Percentiles rank a stretch among this genome's conserved stretches.
Evolutionary conservation across 805 yeast species (phyloP).

Genomic region (Starmera amethionina): DNA sequence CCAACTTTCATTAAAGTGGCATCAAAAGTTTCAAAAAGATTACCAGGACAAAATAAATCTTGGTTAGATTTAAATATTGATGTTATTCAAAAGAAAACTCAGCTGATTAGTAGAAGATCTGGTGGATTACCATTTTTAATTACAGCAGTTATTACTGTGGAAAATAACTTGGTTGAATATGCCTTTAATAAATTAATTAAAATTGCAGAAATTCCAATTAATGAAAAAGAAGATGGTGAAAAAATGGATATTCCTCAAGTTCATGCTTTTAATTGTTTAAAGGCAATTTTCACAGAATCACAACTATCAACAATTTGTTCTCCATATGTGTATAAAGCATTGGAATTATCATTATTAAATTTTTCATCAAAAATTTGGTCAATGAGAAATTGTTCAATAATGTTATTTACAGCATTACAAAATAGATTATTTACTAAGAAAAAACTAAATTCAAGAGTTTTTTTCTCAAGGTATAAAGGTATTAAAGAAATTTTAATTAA

Average conservation of each 20-base stretch:
- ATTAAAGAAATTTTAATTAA: conserved; percentile 39
- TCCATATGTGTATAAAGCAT: conserved; percentile 43
- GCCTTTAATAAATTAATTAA: conserved; percentile 43
- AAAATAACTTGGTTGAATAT: conserved; percentile 29
- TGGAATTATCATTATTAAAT: conserved; percentile 49
- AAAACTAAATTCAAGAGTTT: conserved; percentile 46
- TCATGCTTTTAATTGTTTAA: conserved; percentile 83
- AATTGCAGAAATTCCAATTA: conserved; percentile 45
- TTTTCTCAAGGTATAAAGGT: conserved; percentile 56
- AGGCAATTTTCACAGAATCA: conserved; percentile 64
- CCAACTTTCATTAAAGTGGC: conserved; percentile 73
- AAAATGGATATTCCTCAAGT: conserved; percentile 82
- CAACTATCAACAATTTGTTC: conserved; percentile 45
- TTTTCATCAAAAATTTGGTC: conserved; percentile 75
- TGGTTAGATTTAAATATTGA: conserved; percentile 57
- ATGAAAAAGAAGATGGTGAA: conserved; percentile 34
- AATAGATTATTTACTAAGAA: conserved; percentile 68
- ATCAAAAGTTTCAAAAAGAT: conserved; percentile 33
- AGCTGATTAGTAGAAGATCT: conserved; percentile 77
- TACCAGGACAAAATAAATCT: conserved; percentile 30
- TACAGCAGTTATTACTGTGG: conserved; percentile 53
- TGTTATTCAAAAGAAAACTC: conserved; percentile 45
- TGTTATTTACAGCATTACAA: conserved; percentile 83
- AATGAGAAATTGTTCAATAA: conserved; percentile 82
- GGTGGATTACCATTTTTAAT: conserved; percentile 85